Percentiles rank a stretch among this genome's conserved stretches.
Conservation (phyloP, 225 moss, liverwort and hornwort genomes). For the Anthoceros angustus region DNA sequence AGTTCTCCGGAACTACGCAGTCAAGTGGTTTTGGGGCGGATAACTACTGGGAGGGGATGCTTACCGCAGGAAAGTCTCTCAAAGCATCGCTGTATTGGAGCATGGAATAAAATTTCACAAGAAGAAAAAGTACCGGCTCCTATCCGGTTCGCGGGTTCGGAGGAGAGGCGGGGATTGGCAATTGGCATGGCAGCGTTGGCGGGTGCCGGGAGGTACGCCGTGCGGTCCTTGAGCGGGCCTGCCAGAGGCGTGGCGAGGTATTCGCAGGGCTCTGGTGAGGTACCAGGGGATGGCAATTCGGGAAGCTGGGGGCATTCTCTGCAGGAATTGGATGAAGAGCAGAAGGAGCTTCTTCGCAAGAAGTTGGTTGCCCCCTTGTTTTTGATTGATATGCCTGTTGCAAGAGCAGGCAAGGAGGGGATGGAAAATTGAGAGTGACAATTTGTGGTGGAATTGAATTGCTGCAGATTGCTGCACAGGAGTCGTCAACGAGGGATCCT, state of each 20-base stretch:
- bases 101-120: no score
- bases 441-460: not conserved
- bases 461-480: slow-evolving; percentile 63
- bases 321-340: not conserved
- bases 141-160: no score
- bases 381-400: not conserved
- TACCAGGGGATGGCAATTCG: not conserved
- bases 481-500: slow-evolving; percentile 89
- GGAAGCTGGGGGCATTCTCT: no score
- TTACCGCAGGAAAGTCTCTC: no score
- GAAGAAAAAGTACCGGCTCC: no score
- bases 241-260: not conserved
- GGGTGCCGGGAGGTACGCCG: no score
- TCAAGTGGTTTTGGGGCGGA: no score
- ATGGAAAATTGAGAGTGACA: not conserved
- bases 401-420: not conserved
- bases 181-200: no score
- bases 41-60: no score
- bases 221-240: not conserved
- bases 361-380: not conserved
- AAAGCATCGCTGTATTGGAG: no score
- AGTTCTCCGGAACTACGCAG: no score
- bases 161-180: no score
- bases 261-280: not conserved
- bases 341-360: not conserved